Conservation (phyloP, 306 rosid genomes). For the Rosa rugosa region DNA sequence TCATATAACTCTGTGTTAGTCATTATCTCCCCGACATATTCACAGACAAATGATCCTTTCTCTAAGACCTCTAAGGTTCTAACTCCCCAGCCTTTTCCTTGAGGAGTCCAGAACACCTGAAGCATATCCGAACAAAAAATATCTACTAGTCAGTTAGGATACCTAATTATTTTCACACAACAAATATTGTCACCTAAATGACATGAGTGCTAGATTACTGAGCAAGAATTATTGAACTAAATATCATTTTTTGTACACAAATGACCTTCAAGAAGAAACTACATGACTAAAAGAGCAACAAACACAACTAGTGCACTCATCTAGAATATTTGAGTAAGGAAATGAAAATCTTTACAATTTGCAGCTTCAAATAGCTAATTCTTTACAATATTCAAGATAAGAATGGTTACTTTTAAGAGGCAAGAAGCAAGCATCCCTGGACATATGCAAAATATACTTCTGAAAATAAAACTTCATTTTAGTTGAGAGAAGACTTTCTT, state of each 20-base stretch:
- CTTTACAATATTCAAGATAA: not conserved
- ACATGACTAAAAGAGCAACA: not conserved
- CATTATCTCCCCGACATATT: constrained; percentile 78
- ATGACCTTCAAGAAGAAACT: not conserved
- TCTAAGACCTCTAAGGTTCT: constrained; percentile 75
- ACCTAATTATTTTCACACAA: not conserved
- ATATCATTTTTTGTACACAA: not conserved
- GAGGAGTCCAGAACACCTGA: constrained; percentile 70
- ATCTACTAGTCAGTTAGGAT: not conserved
- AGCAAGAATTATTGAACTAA: not conserved
- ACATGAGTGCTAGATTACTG: not conserved
- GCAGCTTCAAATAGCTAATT: not conserved
- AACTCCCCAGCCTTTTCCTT: constrained; percentile 91
- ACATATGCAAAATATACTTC: not conserved
- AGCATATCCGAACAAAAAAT: constrained; percentile 10
- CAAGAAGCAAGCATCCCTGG: not conserved
- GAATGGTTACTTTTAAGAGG: not conserved
- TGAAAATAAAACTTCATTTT: not conserved
- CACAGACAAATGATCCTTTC: constrained; percentile 78
- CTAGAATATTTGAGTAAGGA: not conserved
- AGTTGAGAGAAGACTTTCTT: not conserved
- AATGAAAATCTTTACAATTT: not conserved
- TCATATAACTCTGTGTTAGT: constrained; percentile 77
- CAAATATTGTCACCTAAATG: not conserved
- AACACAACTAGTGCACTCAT: not conserved